Percentiles rank a stretch among this genome's conserved stretches.
Evolutionary conservation across 1,284 basidiomycete species (phyloP).

Genomic region (Ustilago trichophora): DNA sequence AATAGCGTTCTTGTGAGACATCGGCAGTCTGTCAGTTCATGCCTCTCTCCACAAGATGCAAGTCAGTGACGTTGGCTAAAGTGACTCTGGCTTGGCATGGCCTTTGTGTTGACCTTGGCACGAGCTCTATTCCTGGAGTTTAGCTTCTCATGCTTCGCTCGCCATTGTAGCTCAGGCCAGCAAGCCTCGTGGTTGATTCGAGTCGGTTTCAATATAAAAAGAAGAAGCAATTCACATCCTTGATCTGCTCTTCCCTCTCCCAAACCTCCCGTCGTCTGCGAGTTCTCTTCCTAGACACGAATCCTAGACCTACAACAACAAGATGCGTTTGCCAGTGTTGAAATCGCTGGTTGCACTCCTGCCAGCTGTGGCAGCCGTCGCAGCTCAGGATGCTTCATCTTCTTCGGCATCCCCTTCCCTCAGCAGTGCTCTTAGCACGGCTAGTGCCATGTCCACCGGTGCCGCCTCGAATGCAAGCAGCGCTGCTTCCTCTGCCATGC

Average conservation of each 20-base stretch:
- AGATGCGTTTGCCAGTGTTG: conserved; percentile 25
- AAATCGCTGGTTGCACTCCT: conserved; percentile 28
- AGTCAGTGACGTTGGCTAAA: no score
- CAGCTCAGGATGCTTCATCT: conserved; percentile 24
- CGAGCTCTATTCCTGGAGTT: no score
- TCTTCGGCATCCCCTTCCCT: conserved; percentile 2
- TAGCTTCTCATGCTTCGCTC: no score
- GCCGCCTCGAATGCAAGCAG: conserved; percentile 3
- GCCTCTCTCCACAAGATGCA: no score
- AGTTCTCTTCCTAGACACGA: background rate
- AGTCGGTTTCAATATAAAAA: background rate
- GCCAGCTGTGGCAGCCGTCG: conserved; percentile 31
- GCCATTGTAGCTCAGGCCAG: no score
- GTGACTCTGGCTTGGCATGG: no score
- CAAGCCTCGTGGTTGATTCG: no score
- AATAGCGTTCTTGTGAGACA: no score
- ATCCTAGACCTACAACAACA: background rate
- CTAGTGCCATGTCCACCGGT: conserved; percentile 1
- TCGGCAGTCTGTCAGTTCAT: no score
- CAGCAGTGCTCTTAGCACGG: background rate
- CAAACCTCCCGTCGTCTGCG: background rate
- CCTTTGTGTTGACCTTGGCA: no score
- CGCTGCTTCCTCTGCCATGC: conserved; percentile 17
- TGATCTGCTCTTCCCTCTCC: no score
- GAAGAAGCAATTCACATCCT: background rate